Base-by-base conservation (phyloP, 257 asterid species). In the Rhazya stricta region DNA sequence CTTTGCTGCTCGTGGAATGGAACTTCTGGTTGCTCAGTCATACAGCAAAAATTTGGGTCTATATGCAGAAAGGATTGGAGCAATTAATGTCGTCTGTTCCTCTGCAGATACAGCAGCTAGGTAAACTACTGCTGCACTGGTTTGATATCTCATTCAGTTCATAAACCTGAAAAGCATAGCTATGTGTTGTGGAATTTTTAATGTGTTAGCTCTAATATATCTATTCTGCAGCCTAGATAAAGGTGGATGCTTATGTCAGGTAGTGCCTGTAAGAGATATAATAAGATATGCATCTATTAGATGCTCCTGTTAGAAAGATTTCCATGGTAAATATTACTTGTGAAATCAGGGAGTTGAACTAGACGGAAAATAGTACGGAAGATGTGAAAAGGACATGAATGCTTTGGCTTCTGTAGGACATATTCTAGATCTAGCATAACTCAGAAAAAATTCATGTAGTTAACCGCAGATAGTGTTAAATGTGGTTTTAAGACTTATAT, bases 1-100 rank as follows among this genome's bases (percentile, higher is more conserved):
- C 84, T 94, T 94, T 87, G 93, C 97, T 82, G 90, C 89, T 37
- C 96, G 97, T 74, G 98, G 98, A 73, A 80, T 92, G 95, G 98
- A 94, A 84, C 85, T 91, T 83, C 79, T 94, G 53, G 88, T 94
- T 74, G 98, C 97, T 77, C 98, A 94, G 84, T 94, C 98, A 75
- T 91, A 94, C 84, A 92, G 98, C 81, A 94, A 94, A 78, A 94
- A 91, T 78, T 75, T 94, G 84, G 98, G 97, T 77, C 93, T 94
- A 67, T 94, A 94, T 87, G 93, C 92, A 39, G 98, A 94, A 86
- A 89, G 98, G 84, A 87, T 90, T 74, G 98, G 98, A 76, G 98
- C 98, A 79, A 94, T 91, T 75, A 94, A 94, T 79, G 89, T 92
- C 81, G 90, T 90, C 51, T 91, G 97, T 79, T 85, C 96, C 73